These are phyloP conservation scores for Aspergillus phoenicis DNA, from an alignment of 2,329 filamentous ascomycete species.

Conservation along the genomic window DNA sequence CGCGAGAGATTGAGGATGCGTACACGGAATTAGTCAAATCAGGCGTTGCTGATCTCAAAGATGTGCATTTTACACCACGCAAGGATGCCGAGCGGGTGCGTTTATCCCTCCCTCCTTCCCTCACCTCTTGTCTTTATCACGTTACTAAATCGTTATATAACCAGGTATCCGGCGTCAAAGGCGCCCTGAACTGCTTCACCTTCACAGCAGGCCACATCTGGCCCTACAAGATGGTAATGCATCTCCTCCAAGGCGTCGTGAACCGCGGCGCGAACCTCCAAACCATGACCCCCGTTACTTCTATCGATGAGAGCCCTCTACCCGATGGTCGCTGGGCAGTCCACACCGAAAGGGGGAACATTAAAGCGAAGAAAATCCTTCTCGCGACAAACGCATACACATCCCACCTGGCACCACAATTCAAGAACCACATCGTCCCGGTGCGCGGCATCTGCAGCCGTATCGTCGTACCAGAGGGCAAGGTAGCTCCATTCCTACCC, in stretches of 20 bases:
- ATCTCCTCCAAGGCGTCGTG: conserved; percentile 60
- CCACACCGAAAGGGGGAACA: conserved; percentile 64
- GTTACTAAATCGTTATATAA: neutral
- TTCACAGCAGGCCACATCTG: conserved; percentile 40
- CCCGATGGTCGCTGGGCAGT: conserved; percentile 53
- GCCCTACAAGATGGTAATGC: conserved; percentile 80
- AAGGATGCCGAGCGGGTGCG: neutral
- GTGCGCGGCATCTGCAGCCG: conserved; percentile 60
- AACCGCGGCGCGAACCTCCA: conserved; percentile 54
- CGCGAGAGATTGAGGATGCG: neutral
- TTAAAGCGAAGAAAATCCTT: conserved; percentile 67
- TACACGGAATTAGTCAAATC: neutral
- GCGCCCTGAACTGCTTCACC: conserved; percentile 37
- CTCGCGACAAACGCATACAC: conserved; percentile 88
- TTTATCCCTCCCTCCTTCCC: neutral
- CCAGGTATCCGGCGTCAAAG: conserved; percentile 18
- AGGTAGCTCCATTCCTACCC: conserved; percentile 28
- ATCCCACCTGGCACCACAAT: conserved; percentile 69
- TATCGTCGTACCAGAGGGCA: conserved; percentile 28
- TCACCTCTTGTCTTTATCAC: neutral
- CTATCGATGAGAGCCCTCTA: conserved; percentile 14
- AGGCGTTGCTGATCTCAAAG: neutral
- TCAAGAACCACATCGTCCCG: conserved; percentile 73
- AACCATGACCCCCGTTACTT: conserved; percentile 53
- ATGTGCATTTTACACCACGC: neutral